Evolutionary conservation across 2,329 filamentous ascomycete genomes (phyloP).

Genomic region (Pseudogymnoascus sp.): DNA sequence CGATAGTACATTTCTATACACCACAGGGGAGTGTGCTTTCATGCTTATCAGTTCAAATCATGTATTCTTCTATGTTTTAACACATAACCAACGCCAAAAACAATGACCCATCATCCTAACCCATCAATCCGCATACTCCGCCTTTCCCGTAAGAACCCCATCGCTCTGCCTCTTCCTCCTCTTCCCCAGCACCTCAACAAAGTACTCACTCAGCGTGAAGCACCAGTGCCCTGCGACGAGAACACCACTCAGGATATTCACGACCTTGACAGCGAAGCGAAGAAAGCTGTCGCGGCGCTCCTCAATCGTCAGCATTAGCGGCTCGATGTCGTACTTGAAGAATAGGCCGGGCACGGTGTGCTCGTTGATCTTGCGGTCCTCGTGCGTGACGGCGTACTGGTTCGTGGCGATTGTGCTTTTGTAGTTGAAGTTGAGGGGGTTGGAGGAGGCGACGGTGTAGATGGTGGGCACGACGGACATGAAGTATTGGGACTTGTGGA

Average conservation of each 20-base stretch:
- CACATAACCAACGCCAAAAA: slow-evolving; percentile 7
- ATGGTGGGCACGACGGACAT: slow-evolving; percentile 89
- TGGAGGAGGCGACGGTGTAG: slow-evolving; percentile 58
- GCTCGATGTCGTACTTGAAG: slow-evolving; percentile 98
- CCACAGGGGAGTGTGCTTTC: not conserved
- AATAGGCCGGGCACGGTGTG: slow-evolving; percentile 79
- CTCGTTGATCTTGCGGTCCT: slow-evolving; percentile 64
- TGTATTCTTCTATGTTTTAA: slow-evolving; percentile 3
- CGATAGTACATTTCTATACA: not conserved
- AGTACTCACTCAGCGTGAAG: slow-evolving; percentile 77
- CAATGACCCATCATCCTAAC: not conserved
- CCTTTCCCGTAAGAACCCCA: slow-evolving; percentile 29
- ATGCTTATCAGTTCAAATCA: not conserved
- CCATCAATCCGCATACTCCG: slow-evolving; percentile 23
- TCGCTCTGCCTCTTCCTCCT: slow-evolving; percentile 27
- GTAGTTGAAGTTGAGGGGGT: slow-evolving; percentile 12
- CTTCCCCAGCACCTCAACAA: slow-evolving; percentile 43
- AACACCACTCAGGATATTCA: slow-evolving; percentile 87
- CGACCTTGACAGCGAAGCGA: slow-evolving; percentile 67
- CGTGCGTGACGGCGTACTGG: slow-evolving; percentile 94
- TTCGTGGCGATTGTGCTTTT: slow-evolving; percentile 74
- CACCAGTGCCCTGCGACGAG: slow-evolving; percentile 91
- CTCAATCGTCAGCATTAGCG: slow-evolving; percentile 76
- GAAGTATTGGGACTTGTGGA: slow-evolving; percentile 98
- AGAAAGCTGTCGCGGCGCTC: slow-evolving; percentile 73